These are phyloP conservation scores for Penicillium sp. DNA, from an alignment of 2,329 filamentous ascomycete genomes.

Conservation along the genomic window DNA sequence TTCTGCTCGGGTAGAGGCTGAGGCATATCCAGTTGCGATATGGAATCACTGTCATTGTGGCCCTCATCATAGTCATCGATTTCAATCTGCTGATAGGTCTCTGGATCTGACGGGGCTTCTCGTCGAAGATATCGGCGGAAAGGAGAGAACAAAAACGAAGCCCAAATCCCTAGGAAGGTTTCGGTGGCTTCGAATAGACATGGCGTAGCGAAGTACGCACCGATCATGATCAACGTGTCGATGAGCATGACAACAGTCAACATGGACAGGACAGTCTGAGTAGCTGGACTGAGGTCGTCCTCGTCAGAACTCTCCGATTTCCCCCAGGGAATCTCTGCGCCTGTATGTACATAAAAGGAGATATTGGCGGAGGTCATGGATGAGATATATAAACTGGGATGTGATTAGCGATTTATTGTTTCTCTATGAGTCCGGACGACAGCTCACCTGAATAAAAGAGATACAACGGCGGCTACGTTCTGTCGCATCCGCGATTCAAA, in stretches of 20 bases:
- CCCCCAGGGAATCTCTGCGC: slow-evolving; percentile 25
- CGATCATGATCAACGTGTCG: slow-evolving; percentile 5
- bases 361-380: slow-evolving; percentile 19
- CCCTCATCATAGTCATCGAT: slow-evolving; percentile 18
- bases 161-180: slow-evolving; percentile 11
- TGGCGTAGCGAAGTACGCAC: slow-evolving; percentile 14
- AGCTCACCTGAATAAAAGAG: slow-evolving; percentile 11
- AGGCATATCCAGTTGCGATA: slow-evolving; percentile 1
- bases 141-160: slow-evolving; percentile 2
- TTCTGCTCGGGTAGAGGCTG: neutral
- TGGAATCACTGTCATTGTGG: slow-evolving; percentile 12
- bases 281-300: slow-evolving; percentile 1
- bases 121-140: neutral
- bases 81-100: slow-evolving; percentile 17
- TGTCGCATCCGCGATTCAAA: slow-evolving; percentile 6
- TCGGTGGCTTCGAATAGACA: slow-evolving; percentile 7
- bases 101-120: slow-evolving; percentile 11
- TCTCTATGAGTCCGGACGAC: neutral
- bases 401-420: neutral
- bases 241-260: slow-evolving; percentile 13
- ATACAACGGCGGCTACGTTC: slow-evolving; percentile 7
- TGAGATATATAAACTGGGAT: slow-evolving; percentile 12
- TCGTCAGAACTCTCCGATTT: slow-evolving; percentile 12
- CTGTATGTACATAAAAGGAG: slow-evolving; percentile 20
- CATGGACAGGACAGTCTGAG: slow-evolving; percentile 14